A percentile compares a stretch with the other conserved stretches of the same genome.
phyloP scores from a whole-genome alignment of 176 grass and related monocot species.

The Aechmea fasciata region DNA sequence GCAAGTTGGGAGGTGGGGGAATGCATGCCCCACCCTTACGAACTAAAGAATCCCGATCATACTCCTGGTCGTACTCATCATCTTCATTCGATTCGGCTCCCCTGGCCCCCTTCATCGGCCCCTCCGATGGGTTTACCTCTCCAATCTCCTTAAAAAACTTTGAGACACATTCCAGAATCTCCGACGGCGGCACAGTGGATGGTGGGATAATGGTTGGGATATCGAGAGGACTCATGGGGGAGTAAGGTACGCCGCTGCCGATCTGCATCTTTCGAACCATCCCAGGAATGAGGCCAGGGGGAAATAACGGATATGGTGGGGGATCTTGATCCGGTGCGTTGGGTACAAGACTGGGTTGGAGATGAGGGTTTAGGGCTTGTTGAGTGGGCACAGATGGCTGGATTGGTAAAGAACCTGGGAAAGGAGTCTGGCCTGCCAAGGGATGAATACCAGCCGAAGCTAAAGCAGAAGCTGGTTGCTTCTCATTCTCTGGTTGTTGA shows the following conservation, averaged over 20 bases:
- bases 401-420: slow-evolving; percentile 40
- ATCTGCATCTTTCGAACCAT: slow-evolving; percentile 99
- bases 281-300: slow-evolving; percentile 92
- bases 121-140: slow-evolving; percentile 86
- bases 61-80: slow-evolving; percentile 32
- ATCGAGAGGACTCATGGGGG: slow-evolving; percentile 78
- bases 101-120: slow-evolving; percentile 49
- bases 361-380: slow-evolving; percentile 28
- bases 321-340: slow-evolving; percentile 32
- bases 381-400: slow-evolving; percentile 31
- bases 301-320: slow-evolving; percentile 85
- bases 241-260: slow-evolving; percentile 88
- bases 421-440: slow-evolving; percentile 32
- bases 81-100: slow-evolving; percentile 35
- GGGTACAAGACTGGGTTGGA: slow-evolving; percentile 11
- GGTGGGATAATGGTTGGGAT: slow-evolving; percentile 83
- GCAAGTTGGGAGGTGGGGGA: slow-evolving; percentile 68
- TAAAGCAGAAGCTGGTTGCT: slow-evolving; percentile 29
- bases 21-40: slow-evolving; percentile 86
- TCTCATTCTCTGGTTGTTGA: slow-evolving; percentile 45
- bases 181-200: slow-evolving; percentile 53
- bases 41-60: slow-evolving; percentile 54
- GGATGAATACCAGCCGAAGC: slow-evolving; percentile 31
- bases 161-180: slow-evolving; percentile 72
- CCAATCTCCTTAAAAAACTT: slow-evolving; percentile 92